Evolutionary conservation across 192 early-diverging fungal species (phyloP), one percentile per base, ranked within the genome.

Genomic region (Coemansia biformis): DNA sequence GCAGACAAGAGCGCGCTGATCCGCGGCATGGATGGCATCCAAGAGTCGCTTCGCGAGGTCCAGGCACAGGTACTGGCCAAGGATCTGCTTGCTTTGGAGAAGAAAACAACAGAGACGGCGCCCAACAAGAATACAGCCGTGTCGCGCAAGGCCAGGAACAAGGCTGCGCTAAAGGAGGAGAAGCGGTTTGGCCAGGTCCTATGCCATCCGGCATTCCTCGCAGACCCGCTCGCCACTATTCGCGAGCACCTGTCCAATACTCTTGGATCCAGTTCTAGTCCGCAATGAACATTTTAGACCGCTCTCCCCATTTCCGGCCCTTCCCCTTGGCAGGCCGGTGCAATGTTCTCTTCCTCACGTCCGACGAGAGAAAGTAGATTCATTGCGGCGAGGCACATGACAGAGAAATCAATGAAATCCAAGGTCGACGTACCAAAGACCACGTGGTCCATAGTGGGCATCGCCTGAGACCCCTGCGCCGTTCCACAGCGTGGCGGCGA

Each of bases 181-280:
- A 66, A 80, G 39, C 75, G 88, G 16, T 83, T 90, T 52, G 79
- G 81, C 38, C 83, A 87, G 59, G 77, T 90, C 2, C 46, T 88
- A 46, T 63, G 55, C 5, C 88, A 90, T 57, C 78, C 81, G 12
- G 79, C 83, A 16, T 90, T 88, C 64, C 73, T 82, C 52, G 67
- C 75, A 15, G 79, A 86, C 35, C 83, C 88, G 4, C 48, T 90
- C 24, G 78, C 76, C 12, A 85, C 86, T 6, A 85, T 90, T 26
- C 75, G 79, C 17, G 78, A 81, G 39, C 88, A 90, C 50, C 66
- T 90, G 54, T 66, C 82, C 36, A 90, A 90, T 53, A 85, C 81
- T 3, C 73, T 83, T 32, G 29, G 29, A n/a, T n/a, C n/a, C n/a
- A n/a, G n/a, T n/a, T n/a, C n/a, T n/a, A n/a, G n/a, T n/a, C n/a